Percentiles rank a stretch among this genome's conserved stretches.
Evolutionary conservation across 192 early-diverging fungal species (phyloP).

Genomic region (Coemansia sp.): DNA sequence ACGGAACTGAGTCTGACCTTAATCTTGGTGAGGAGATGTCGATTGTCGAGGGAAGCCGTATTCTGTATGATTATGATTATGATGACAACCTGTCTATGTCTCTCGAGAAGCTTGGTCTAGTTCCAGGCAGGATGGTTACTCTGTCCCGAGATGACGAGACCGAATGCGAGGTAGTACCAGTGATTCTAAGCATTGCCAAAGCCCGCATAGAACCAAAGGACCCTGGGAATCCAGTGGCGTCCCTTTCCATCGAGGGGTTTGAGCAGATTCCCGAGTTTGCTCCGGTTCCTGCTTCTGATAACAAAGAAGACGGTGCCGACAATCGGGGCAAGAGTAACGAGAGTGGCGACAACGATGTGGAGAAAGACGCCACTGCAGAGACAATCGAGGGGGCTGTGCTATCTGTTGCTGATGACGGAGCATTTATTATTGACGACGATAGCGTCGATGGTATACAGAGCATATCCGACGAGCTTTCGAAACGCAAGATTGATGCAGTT

Average conservation of each 20-base stretch:
- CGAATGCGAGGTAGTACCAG: constrained; percentile 21
- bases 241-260: constrained; percentile 33
- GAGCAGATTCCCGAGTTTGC: constrained; percentile 32
- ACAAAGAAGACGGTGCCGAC: not conserved
- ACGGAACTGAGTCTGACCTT: constrained; percentile 50
- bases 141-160: constrained; percentile 37
- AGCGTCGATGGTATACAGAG: not conserved
- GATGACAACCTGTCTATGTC: constrained; percentile 72
- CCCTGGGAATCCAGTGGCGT: not conserved
- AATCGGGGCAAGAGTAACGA: not conserved
- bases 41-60: constrained; percentile 69
- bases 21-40: constrained; percentile 71
- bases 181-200: constrained; percentile 32
- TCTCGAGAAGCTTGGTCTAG: constrained; percentile 63
- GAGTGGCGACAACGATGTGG: not conserved
- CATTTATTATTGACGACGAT: constrained; percentile 11
- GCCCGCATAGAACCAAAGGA: not conserved
- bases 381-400: not conserved
- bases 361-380: not conserved
- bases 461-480: constrained; percentile 29
- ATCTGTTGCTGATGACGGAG: constrained; percentile 17
- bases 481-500: constrained; percentile 25
- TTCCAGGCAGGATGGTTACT: constrained; percentile 33
- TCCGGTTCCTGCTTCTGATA: constrained; percentile 14
- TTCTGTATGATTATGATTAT: constrained; percentile 89